Evolutionary conservation across 1,284 basidiomycete genomes (phyloP).

Genomic region (Tilletia horrida): DNA sequence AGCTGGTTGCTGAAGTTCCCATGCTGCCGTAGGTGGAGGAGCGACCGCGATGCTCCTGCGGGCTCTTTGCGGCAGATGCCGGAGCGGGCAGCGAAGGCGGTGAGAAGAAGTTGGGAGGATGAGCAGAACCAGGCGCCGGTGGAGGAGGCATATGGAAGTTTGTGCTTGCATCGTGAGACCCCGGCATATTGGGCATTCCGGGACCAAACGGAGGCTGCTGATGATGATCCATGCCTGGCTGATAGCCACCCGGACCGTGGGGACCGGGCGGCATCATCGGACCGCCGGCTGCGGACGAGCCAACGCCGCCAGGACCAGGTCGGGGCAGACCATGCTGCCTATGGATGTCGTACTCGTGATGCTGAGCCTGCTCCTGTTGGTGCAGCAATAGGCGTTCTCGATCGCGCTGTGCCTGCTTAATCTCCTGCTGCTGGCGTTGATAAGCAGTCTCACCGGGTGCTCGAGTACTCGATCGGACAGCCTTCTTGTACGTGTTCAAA

Average conservation of each 20-base stretch:
- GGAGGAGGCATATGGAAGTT: no score
- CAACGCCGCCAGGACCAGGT: no score
- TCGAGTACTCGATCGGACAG: slow-evolving; percentile 1
- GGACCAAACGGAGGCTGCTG: background rate
- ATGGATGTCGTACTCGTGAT: background rate
- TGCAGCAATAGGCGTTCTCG: background rate
- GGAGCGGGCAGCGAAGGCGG: background rate
- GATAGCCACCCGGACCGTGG: no score
- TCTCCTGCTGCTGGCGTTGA: slow-evolving; percentile 13
- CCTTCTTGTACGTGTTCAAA: background rate
- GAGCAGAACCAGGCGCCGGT: no score
- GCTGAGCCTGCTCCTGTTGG: slow-evolving; percentile 4
- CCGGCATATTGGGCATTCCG: background rate
- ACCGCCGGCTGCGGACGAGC: no score
- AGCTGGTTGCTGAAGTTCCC: background rate
- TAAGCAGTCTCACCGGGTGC: slow-evolving; percentile 14
- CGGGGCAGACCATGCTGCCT: background rate
- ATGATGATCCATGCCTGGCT: background rate
- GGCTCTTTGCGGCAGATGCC: background rate
- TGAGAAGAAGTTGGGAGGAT: background rate
- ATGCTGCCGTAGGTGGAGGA: background rate
- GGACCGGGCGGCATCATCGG: no score
- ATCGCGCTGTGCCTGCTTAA: background rate
- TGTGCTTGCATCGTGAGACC: background rate
- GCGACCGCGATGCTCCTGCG: background rate